A percentile compares a stretch with the other conserved stretches of the same genome.
phyloP scores from a whole-genome alignment of 345 rosid genomes.

The Corchorus olitorius region DNA sequence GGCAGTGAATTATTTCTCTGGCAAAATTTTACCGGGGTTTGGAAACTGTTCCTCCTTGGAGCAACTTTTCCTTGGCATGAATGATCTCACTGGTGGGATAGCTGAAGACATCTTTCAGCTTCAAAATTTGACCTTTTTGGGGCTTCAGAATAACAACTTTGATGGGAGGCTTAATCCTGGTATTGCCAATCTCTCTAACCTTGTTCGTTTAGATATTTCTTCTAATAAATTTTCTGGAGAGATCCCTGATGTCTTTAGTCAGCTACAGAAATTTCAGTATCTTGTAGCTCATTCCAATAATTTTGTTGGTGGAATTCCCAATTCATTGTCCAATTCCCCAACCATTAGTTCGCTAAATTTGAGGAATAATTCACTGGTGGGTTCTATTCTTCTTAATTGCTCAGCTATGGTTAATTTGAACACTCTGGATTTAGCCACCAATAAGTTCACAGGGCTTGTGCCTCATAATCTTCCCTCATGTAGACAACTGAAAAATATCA shows the following conservation, averaged over 20 bases:
- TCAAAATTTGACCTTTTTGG: conserved; percentile 38
- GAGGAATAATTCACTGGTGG: conserved; percentile 70
- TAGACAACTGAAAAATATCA: conserved; percentile 46
- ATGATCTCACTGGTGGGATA: conserved; percentile 55
- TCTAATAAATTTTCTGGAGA: conserved; percentile 50
- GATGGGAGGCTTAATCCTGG: conserved; percentile 48
- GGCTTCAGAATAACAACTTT: conserved; percentile 55
- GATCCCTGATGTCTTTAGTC: conserved; percentile 61
- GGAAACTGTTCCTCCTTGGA: too few species aligned
- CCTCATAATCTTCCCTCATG: conserved; percentile 65
- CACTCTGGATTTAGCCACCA: conserved; percentile 70
- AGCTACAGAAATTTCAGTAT: conserved; percentile 33
- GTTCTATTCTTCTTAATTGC: conserved; percentile 57
- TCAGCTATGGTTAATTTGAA: conserved; percentile 52
- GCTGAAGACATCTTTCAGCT: conserved; percentile 53
- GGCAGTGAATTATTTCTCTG: too few species aligned
- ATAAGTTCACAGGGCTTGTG: conserved; percentile 50
- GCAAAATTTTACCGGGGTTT: too few species aligned
- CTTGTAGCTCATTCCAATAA: conserved; percentile 52
- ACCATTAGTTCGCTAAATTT: conserved; percentile 55
- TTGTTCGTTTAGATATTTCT: conserved; percentile 61
- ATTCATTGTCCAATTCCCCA: conserved; percentile 54
- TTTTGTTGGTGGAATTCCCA: conserved; percentile 61
- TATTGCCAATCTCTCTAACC: conserved; percentile 45
- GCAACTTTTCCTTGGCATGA: conserved; percentile 62